phyloP scores from a whole-genome alignment of 75 land plant genomes.

The Selaginella moellendorffii region DNA sequence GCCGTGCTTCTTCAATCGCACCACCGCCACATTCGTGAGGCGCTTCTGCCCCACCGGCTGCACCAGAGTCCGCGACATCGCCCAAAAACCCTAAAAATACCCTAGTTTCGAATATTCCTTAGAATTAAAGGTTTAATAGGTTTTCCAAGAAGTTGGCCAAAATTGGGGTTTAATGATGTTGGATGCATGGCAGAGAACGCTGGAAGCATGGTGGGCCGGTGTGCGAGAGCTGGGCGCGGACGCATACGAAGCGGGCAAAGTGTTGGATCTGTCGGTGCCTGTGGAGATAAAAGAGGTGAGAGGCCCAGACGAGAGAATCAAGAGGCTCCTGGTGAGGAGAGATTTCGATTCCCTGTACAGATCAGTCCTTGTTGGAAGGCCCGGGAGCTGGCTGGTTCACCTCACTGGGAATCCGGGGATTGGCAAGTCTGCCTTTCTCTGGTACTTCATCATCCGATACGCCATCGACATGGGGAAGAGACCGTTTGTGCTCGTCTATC shows the following conservation, averaged over 20 bases:
- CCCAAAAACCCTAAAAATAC: conserved; percentile 2
- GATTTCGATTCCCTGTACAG: background rate
- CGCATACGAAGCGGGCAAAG: too few relatives aligned
- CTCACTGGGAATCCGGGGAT: background rate
- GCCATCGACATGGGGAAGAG: conserved; percentile 1
- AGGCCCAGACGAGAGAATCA: background rate
- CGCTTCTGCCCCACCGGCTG: conserved; percentile 97
- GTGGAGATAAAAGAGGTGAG: background rate
- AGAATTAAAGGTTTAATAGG: too few relatives aligned
- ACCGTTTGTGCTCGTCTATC: background rate
- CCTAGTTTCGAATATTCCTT: too few relatives aligned
- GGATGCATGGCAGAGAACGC: background rate
- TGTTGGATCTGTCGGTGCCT: conserved; percentile 1
- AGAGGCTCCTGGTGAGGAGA: background rate
- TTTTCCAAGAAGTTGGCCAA: too few relatives aligned
- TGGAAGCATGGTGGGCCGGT: background rate
- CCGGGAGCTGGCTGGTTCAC: background rate
- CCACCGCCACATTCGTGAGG: conserved; percentile 90
- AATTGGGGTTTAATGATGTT: background rate
- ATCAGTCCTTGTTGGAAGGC: background rate
- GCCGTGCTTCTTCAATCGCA: conserved; percentile 78
- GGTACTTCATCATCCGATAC: background rate
- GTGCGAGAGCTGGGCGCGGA: background rate
- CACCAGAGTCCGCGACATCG: conserved; percentile 49
- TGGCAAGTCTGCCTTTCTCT: background rate